Base-by-base conservation (phyloP, 225 moss, liverwort and hornwort genomes). In the Anthoceros angustus region DNA sequence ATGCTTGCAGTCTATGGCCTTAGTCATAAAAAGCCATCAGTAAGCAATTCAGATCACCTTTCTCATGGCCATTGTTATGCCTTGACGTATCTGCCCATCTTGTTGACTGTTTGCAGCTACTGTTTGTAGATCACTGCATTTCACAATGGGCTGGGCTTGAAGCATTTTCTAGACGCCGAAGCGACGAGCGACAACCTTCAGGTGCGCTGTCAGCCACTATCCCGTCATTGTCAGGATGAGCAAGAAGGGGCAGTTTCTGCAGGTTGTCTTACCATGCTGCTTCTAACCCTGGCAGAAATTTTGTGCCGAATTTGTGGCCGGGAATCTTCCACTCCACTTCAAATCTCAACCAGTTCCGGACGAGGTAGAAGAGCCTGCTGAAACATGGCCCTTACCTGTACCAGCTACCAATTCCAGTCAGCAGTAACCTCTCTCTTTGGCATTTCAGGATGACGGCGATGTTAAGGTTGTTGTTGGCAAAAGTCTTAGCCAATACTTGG, bases 1-100 rank as follows among this genome's bases (percentile, higher is more conserved):
- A 92, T 99, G 92, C 74, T 79, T 72, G 79, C 76, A 42, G 72
- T 89, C 64, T 99, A 99, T 70, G 92, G 98, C 18, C 77, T 92
- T 41, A 41, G 72, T 55, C 69, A 65, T n/a, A 76, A 63, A 23
- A 84, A 81, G 65, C 73, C 86, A 40, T 39, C 73, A 41, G 92
- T 98, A 83, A 86, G 83, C 10, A 18, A 6, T 55, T 18, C 14
- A 7, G 7, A 7, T 23, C 14, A 55, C 18, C 55, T 55, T 55
- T 55, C 7, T 55, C 55, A 55, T 15, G 16, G 6, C 18, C 55
- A 9, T 18, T 20, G 5, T 55, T 2, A 15, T 7, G 18, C n/a
- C 55, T 9, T 9, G 16, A 55, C 7, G 12, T 55, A 6, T 23
- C 6, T 55, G n/a, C n/a, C 55, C 6, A 55, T 12, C 46, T 48